A percentile compares a stretch with the other conserved stretches of the same genome.
Conservation (phyloP, 2,329 filamentous ascomycete species). For the Aphanocladium album region DNA sequence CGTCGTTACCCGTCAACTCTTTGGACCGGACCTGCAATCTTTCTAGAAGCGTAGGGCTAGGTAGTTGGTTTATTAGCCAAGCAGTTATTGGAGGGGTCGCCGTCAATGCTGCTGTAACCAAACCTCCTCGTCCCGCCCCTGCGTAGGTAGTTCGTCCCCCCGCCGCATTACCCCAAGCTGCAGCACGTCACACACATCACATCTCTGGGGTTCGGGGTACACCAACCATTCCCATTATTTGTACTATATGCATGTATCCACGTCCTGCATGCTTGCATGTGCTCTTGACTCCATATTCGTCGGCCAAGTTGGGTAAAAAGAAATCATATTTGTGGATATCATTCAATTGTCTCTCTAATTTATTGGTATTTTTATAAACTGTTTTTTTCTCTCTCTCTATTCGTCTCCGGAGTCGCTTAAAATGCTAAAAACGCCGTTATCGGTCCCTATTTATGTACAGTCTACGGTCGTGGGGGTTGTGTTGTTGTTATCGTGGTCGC, state of each 20-base stretch:
- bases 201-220: constrained; percentile 9
- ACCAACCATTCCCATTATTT: not conserved
- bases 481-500: not conserved
- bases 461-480: not conserved
- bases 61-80: not conserved
- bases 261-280: no score
- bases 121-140: not conserved
- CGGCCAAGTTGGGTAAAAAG: no score
- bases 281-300: not conserved
- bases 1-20: constrained; percentile 1
- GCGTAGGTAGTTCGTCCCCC: no score
- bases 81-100: not conserved
- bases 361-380: not conserved
- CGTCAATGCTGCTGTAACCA: constrained; percentile 12
- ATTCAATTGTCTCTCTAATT: not conserved
- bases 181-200: not conserved
- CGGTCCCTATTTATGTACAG: constrained; percentile 10
- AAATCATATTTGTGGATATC: not conserved
- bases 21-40: not conserved
- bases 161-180: not conserved
- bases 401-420: not conserved
- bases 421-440: constrained; percentile 5
- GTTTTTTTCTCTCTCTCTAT: not conserved
- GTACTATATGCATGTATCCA: not conserved
- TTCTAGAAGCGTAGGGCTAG: not conserved